These are phyloP conservation scores for Emiliania huxleyi DNA, from an alignment of 78 protist species.

Conservation along the genomic window DNA sequence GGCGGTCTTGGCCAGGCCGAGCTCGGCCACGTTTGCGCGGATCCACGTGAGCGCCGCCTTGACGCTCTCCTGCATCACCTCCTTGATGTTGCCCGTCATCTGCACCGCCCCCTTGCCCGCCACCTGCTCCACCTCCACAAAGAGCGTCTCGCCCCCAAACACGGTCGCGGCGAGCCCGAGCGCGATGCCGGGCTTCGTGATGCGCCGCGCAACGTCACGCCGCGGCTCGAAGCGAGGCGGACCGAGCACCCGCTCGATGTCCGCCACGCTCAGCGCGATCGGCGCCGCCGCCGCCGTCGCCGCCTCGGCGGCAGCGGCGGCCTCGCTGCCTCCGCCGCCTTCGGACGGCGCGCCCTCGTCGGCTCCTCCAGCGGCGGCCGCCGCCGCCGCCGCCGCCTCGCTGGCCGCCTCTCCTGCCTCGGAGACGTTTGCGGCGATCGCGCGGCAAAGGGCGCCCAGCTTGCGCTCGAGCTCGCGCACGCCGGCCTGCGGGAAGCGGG, in stretches of 20 bases:
- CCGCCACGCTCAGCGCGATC: neutral
- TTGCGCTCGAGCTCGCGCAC: constrained; percentile 37
- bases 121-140: constrained; percentile 61
- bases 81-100: constrained; percentile 63
- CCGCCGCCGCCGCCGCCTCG: neutral
- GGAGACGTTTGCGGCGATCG: neutral
- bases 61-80: constrained; percentile 87
- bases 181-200: constrained; percentile 54
- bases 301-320: neutral
- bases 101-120: neutral
- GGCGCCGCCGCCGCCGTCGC: neutral
- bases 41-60: constrained; percentile 40
- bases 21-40: neutral
- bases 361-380: neutral
- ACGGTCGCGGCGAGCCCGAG: constrained; percentile 87
- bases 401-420: neutral
- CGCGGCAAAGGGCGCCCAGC: constrained; percentile 27
- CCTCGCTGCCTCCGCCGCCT: no score
- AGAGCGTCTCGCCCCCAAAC: constrained; percentile 77
- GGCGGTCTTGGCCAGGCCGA: neutral
- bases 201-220: neutral
- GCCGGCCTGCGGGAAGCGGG: no score
- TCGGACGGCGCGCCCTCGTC: no score
- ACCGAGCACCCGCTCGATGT: neutral
- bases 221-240: neutral